Conservation (phyloP, 2,329 filamentous ascomycete species). For the Ampelomyces quisqualis region DNA sequence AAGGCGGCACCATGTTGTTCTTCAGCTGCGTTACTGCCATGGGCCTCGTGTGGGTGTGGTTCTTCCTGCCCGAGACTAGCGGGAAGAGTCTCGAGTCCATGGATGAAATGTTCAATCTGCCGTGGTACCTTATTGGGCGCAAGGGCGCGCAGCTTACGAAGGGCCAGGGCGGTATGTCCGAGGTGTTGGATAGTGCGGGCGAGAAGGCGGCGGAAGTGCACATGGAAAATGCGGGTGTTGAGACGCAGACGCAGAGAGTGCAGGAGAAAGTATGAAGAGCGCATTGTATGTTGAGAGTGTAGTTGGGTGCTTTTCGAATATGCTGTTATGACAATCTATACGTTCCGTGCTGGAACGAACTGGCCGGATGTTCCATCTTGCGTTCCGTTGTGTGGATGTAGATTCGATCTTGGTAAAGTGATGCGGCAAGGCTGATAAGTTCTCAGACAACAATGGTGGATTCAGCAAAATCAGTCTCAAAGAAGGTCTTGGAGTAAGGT, state of each 20-base stretch:
- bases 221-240: conserved; percentile 26
- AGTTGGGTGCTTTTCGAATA: too few species aligned
- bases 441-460: conserved; percentile 51
- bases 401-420: conserved; percentile 40
- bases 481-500: conserved; percentile 46
- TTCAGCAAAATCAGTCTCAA: conserved; percentile 50
- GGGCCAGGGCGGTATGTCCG: conserved; percentile 35
- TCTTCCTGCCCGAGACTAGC: conserved; percentile 71
- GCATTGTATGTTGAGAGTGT: too few species aligned
- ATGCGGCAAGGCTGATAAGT: conserved; percentile 44
- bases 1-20: conserved; percentile 74
- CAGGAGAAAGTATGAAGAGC: conserved; percentile 23
- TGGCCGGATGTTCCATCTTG: conserved; percentile 45
- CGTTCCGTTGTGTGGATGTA: conserved; percentile 46
- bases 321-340: too few species aligned
- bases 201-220: conserved; percentile 34
- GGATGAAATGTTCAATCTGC: conserved; percentile 69
- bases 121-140: conserved; percentile 72
- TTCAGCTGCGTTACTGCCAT: conserved; percentile 68
- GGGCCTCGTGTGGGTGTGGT: conserved; percentile 69
- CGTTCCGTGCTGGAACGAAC: too few species aligned
- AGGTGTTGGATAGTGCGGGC: conserved; percentile 35
- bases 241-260: conserved; percentile 13
- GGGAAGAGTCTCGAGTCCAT: conserved; percentile 66
- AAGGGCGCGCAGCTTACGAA: conserved; percentile 39